Evolutionary conservation across 2,329 filamentous ascomycete genomes (phyloP).

Genomic region (Drechslerella dactyloides): DNA sequence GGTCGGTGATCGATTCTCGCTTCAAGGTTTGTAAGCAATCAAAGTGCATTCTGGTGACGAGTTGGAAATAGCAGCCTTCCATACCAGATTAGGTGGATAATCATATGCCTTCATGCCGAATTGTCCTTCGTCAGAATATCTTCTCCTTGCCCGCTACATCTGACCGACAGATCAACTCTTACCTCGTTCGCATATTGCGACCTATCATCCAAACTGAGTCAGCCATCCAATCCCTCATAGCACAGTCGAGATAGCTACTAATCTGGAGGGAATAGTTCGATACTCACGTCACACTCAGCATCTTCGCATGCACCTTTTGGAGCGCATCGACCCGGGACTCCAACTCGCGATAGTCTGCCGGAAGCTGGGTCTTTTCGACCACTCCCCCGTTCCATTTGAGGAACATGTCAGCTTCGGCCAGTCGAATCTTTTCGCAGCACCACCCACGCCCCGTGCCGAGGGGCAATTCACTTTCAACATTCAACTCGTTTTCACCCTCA

Average conservation of each 20-base stretch:
- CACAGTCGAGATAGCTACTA: neutral
- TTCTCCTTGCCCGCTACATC: neutral
- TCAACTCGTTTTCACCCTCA: conserved; percentile 39
- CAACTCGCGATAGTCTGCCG: conserved; percentile 95
- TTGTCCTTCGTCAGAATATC: conserved; percentile 9
- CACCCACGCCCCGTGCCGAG: conserved; percentile 25
- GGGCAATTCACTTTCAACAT: conserved; percentile 47
- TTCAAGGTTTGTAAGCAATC: conserved; percentile 13
- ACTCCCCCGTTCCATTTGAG: conserved; percentile 48
- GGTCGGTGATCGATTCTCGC: conserved; percentile 94
- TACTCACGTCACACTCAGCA: conserved; percentile 91
- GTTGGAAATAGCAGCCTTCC: conserved; percentile 2
- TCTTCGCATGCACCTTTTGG: conserved; percentile 95
- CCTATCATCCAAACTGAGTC: conserved; percentile 60
- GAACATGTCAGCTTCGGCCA: conserved; percentile 51
- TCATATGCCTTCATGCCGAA: conserved; percentile 68
- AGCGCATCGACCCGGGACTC: conserved; percentile 98
- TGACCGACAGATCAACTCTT: neutral
- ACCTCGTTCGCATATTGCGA: conserved; percentile 85
- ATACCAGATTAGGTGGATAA: conserved; percentile 89
- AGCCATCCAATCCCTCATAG: neutral
- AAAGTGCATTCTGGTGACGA: neutral
- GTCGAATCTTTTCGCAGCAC: conserved; percentile 46
- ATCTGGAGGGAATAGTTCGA: conserved; percentile 4
- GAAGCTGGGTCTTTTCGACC: conserved; percentile 79